Percentiles rank a stretch among this genome's conserved stretches.
Conservation (phyloP, 768 basidiomycete genomes). For the Lactarius tabidus region DNA sequence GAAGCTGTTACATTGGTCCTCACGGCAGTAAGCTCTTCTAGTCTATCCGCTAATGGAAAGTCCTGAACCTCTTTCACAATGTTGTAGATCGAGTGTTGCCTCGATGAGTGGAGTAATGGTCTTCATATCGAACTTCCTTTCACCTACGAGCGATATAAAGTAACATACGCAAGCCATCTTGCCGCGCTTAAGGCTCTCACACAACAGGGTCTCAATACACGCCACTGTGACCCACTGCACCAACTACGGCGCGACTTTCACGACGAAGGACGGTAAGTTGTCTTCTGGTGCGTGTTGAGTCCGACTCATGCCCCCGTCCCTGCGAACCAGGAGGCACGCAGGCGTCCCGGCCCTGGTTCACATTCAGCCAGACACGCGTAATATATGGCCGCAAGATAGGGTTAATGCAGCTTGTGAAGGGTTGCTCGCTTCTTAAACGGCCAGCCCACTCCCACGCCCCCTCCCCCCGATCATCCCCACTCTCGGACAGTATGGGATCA, state of each 20-base stretch:
- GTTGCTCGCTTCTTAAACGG: background rate
- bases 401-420: constrained; percentile 1
- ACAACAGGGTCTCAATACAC: constrained; percentile 7
- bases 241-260: constrained; percentile 7
- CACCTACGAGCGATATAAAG: constrained; percentile 8
- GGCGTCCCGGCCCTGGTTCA: background rate
- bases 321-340: constrained; percentile 5
- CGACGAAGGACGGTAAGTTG: constrained; percentile 9
- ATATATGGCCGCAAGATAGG: constrained; percentile 5
- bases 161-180: background rate
- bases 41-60: background rate
- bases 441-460: background rate
- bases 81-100: constrained; percentile 10
- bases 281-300: background rate
- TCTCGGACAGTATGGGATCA: background rate
- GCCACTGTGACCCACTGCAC: constrained; percentile 9
- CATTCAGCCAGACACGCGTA: background rate
- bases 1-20: constrained; percentile 3
- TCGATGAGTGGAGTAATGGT: constrained; percentile 12
- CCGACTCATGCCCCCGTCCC: background rate
- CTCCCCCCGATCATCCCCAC: background rate
- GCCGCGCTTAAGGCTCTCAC: constrained; percentile 6
- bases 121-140: background rate
- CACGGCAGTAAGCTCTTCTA: background rate
- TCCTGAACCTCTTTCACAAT: background rate